A percentile compares a stretch with the other conserved stretches of the same genome.
Evolutionary conservation across 2,329 filamentous ascomycete species (phyloP).

Genomic region (Paraphaeosphaeria sporulosa): DNA sequence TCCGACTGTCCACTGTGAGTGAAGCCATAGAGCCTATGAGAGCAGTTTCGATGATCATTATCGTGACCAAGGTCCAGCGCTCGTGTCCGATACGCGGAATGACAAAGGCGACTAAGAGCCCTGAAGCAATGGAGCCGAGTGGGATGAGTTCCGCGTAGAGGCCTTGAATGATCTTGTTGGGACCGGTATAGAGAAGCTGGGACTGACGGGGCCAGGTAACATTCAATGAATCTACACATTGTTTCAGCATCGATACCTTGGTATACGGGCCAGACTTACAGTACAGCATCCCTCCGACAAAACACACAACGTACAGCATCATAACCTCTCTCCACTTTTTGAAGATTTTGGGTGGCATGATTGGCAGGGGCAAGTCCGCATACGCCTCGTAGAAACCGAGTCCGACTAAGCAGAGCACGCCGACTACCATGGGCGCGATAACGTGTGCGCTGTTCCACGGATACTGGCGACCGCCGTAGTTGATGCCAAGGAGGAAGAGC

Average conservation of each 20-base stretch:
- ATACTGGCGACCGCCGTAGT: constrained; percentile 58
- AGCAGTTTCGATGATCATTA: constrained; percentile 16
- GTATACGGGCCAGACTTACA: constrained; percentile 10
- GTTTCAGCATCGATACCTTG: neutral
- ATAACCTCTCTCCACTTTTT: constrained; percentile 21
- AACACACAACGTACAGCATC: constrained; percentile 19
- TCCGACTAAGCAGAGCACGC: constrained; percentile 54
- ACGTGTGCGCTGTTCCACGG: constrained; percentile 62
- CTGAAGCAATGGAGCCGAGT: constrained; percentile 14
- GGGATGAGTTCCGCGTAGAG: constrained; percentile 19
- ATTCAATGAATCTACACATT: constrained; percentile 13
- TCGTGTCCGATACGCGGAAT: constrained; percentile 16
- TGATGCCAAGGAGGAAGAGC: constrained; percentile 20
- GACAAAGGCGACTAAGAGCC: constrained; percentile 13
- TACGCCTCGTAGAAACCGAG: constrained; percentile 51
- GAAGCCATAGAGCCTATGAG: constrained; percentile 15
- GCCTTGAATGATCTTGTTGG: constrained; percentile 16
- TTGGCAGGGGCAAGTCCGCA: neutral
- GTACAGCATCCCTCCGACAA: constrained; percentile 17
- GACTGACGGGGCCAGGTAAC: constrained; percentile 17
- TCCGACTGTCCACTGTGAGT: constrained; percentile 8
- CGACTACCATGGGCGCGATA: constrained; percentile 60
- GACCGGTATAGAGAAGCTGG: constrained; percentile 17
- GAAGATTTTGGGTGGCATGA: constrained; percentile 18
- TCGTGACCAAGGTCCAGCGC: constrained; percentile 15